Percentiles rank a stretch among this genome's conserved stretches.
Conservation (phyloP, 129 eudicot genomes). For the Tanacetum coccineum region DNA sequence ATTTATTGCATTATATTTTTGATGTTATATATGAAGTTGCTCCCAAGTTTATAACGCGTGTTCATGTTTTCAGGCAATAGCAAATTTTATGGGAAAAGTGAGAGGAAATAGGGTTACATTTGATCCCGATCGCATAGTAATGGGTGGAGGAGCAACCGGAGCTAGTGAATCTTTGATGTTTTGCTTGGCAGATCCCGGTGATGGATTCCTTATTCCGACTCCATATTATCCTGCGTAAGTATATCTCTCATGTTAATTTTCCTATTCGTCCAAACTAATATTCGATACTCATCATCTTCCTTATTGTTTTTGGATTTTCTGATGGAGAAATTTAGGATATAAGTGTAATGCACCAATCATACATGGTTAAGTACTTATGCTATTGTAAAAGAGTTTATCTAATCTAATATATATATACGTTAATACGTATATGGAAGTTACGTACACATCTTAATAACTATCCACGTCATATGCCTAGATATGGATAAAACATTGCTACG, state of each 20-base stretch:
- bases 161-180: conserved; percentile 68
- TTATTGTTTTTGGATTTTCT: too few species aligned
- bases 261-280: too few species aligned
- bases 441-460: conserved; percentile 14
- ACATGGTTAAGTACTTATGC: too few species aligned
- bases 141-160: conserved; percentile 95
- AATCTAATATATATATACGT: too few species aligned
- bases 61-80: conserved; percentile 45
- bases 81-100: conserved; percentile 65
- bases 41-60: background rate
- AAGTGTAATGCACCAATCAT: too few species aligned
- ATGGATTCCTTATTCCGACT: conserved; percentile 71
- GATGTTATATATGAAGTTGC: background rate
- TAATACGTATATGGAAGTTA: background rate
- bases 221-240: conserved; percentile 93
- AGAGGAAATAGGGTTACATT: conserved; percentile 60
- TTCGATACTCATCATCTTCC: too few species aligned
- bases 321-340: too few species aligned
- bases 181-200: conserved; percentile 82
- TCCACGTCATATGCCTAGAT: conserved; percentile 10
- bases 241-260: background rate
- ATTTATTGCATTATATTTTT: background rate
- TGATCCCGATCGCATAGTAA: conserved; percentile 78
- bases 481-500: conserved; percentile 31
- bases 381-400: background rate